These are phyloP conservation scores for Coemansia sp. DNA, from an alignment of 192 early-diverging fungal species.

Conservation along the genomic window DNA sequence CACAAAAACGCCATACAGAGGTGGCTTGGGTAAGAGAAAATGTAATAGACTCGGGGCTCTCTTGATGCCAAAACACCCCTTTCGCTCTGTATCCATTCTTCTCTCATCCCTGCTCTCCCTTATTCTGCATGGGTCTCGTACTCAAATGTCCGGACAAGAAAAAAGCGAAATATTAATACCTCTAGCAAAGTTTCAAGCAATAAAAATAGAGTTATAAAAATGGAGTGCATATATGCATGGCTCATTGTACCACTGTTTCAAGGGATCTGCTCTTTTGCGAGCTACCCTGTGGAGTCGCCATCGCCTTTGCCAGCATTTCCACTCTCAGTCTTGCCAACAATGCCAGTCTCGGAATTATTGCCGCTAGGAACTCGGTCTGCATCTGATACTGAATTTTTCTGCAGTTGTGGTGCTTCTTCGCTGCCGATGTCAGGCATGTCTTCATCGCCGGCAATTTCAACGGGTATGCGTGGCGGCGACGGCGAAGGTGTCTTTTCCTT, in stretches of 20 bases:
- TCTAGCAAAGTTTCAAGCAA: neutral
- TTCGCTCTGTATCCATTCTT: neutral
- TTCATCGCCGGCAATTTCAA: conserved; percentile 51
- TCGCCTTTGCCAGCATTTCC: neutral
- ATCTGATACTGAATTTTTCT: neutral
- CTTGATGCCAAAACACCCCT: neutral
- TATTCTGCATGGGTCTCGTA: too few relatives aligned
- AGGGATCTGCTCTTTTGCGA: neutral
- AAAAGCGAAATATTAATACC: too few relatives aligned
- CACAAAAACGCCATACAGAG: neutral
- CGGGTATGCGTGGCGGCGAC: conserved; percentile 20
- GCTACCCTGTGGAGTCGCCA: neutral
- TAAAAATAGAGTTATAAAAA: neutral
- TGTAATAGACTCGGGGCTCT: too few relatives aligned
- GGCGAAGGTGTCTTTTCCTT: conserved; percentile 26
- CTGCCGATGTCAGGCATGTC: conserved; percentile 20
- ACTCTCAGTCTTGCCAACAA: too few relatives aligned
- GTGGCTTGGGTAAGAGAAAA: neutral
- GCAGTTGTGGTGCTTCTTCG: neutral
- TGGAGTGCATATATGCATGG: neutral
- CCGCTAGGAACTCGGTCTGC: neutral
- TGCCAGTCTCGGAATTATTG: neutral
- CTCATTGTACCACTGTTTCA: neutral
- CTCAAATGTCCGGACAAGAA: too few relatives aligned
- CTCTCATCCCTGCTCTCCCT: too few relatives aligned